Conservation (phyloP, 306 rosid species). For the Dalbergia cultrata region DNA sequence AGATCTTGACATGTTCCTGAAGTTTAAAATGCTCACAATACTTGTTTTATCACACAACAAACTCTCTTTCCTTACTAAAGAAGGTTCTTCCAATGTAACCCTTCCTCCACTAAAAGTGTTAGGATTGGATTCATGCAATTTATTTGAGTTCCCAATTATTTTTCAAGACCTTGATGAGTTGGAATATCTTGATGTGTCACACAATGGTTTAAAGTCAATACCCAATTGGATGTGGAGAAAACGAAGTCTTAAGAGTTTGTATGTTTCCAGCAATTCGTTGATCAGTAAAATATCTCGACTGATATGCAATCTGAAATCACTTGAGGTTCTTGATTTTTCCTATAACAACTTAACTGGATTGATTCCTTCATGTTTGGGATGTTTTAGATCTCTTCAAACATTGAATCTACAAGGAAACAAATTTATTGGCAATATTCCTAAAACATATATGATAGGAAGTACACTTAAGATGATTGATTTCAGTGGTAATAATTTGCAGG, state of each 20-base stretch:
- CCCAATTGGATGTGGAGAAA: conserved; percentile 42
- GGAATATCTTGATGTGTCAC: rapidly evolving
- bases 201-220: conserved; percentile 11
- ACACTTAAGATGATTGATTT: background rate
- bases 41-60: too few relatives aligned
- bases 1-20: too few relatives aligned
- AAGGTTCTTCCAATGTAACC: too few relatives aligned
- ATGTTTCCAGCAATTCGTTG: background rate
- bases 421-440: conserved; percentile 33
- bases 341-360: conserved; percentile 1
- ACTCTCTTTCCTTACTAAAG: too few relatives aligned
- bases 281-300: conserved; percentile 29
- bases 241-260: background rate
- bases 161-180: background rate
- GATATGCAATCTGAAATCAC: conserved; percentile 43
- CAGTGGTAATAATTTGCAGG: conserved; percentile 44
- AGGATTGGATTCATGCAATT: conserved; percentile 21
- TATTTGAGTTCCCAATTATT: conserved; percentile 19
- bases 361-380: conserved; percentile 43
- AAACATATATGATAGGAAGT: conserved; percentile 2
- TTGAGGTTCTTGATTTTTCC: conserved; percentile 35
- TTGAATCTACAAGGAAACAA: conserved; percentile 11
- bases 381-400: background rate
- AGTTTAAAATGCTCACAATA: too few relatives aligned
- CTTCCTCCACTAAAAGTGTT: background rate